Base-by-base conservation (phyloP, 768 basidiomycete species). In the Pulveroboletus sp. region DNA sequence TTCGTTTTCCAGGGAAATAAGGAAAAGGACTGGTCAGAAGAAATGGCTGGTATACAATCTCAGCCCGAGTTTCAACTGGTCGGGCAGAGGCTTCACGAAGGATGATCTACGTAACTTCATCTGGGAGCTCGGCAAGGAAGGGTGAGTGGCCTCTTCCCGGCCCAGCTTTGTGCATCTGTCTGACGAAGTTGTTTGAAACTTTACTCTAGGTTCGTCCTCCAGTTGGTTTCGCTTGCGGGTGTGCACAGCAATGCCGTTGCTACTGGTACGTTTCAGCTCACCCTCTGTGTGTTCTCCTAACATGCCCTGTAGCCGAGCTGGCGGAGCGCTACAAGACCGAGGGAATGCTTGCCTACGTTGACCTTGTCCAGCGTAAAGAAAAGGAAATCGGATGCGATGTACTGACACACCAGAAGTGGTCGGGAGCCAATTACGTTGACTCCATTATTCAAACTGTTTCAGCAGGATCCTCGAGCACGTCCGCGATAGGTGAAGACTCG, bases 361-460 rank as follows among this genome's bases (percentile, higher is more conserved):
- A 93, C 51, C 80, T 91, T 17, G 80, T 94, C 43, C 92, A 95
- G 63, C 74, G 81, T 56, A 92, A 89, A 66, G 92, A 95, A 69
- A 88, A 85, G 68, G 90, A 86, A 59, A 80, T 93, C 44, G 87
- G 87, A 31, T 88, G 86, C 52, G 92, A 95, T 65, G 91, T 95
- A 30, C 73, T 94, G 41, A 95, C 89, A 3, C 92, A 95, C 68
- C 92, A 95, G 72, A 94, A 93, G 77, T 96, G 93, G 92, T 92
- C 90, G 55, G 92, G 93, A 32, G 92, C 92, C 21, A 88, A 86
- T 62, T 95, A 94, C 67, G 82, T 93, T 50, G 92, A 95, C 69
- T 73, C 86, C 47, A 93, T 95, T 55, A 71, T 95, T 45, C 81
- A 81, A 36, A 88, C 82, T 14, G 80, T 95, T 18, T 86, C 90